Percentiles rank a stretch among this genome's conserved stretches.
Evolutionary conservation across 345 rosid genomes (phyloP).

Genomic region (Isatis tinctoria): DNA sequence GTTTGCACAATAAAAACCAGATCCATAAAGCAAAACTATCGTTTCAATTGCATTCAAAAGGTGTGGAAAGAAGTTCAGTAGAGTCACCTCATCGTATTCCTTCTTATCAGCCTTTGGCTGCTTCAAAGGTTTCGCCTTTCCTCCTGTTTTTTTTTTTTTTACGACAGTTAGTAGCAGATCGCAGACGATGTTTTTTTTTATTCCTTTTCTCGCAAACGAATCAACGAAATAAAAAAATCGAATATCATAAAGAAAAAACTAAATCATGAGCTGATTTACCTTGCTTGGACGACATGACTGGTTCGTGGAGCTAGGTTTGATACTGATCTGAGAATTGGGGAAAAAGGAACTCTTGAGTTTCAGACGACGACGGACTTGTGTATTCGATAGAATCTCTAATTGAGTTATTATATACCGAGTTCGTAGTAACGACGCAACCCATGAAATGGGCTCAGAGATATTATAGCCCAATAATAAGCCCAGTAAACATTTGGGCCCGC

Average conservation of each 20-base stretch:
- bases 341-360: not conserved
- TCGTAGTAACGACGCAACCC: slow-evolving; percentile 28
- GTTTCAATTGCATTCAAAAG: not conserved
- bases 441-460: not conserved
- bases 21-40: not conserved
- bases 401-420: not conserved
- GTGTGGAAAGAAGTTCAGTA: not conserved
- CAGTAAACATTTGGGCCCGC: not conserved
- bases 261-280: not conserved
- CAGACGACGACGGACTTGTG: slow-evolving; percentile 1
- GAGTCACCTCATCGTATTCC: slow-evolving; percentile 46
- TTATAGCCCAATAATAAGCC: not conserved
- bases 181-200: not conserved
- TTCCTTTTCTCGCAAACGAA: not conserved
- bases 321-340: slow-evolving; percentile 7
- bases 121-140: slow-evolving; percentile 89
- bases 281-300: slow-evolving; percentile 34
- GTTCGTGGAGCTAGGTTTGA: slow-evolving; percentile 12
- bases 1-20: not conserved
- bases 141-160: slow-evolving; percentile 37
- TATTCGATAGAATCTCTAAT: not conserved
- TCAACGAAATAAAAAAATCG: not conserved
- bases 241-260: not conserved
- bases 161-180: not conserved
- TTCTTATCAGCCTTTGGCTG: slow-evolving; percentile 63